These are phyloP conservation scores for Chernovozyma aurita DNA, from an alignment of 1,139 yeast species.

Conservation along the genomic window DNA sequence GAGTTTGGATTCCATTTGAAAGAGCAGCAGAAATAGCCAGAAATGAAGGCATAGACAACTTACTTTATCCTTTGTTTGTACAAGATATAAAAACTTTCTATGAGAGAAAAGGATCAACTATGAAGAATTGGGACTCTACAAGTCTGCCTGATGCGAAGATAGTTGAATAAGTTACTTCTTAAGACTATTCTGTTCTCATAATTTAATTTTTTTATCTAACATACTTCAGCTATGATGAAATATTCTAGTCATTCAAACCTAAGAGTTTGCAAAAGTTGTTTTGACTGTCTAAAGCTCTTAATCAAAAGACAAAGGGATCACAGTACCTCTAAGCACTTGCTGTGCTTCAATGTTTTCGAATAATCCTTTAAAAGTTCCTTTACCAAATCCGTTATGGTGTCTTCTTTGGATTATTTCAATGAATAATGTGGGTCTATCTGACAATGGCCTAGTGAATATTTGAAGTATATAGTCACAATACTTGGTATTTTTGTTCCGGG, in stretches of 20 bases:
- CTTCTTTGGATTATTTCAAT: conserved; percentile 75
- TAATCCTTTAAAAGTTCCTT: conserved; percentile 77
- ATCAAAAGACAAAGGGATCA: too few relatives aligned
- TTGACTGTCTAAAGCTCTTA: not conserved
- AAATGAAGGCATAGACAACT: conserved; percentile 38
- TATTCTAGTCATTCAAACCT: too few relatives aligned
- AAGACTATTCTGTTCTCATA: too few relatives aligned
- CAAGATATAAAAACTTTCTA: conserved; percentile 35
- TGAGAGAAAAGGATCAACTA: conserved; percentile 23
- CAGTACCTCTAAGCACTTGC: conserved; percentile 53
- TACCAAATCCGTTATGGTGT: conserved; percentile 83
- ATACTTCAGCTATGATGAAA: too few relatives aligned
- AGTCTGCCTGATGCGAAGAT: not conserved
- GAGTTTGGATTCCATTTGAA: conserved; percentile 55
- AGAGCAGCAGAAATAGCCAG: conserved; percentile 50
- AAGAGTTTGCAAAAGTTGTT: not conserved
- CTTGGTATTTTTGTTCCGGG: conserved; percentile 21
- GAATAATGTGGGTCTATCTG: conserved; percentile 77
- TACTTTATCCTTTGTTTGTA: conserved; percentile 45
- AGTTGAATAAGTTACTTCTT: not conserved
- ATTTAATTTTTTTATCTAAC: too few relatives aligned
- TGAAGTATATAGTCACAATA: conserved; percentile 66
- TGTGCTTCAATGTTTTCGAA: conserved; percentile 73
- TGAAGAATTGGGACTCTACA: conserved; percentile 12
- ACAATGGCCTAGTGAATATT: conserved; percentile 70